phyloP scores from a whole-genome alignment of 805 yeast species.

The Helenozyma baotianmanensis region DNA sequence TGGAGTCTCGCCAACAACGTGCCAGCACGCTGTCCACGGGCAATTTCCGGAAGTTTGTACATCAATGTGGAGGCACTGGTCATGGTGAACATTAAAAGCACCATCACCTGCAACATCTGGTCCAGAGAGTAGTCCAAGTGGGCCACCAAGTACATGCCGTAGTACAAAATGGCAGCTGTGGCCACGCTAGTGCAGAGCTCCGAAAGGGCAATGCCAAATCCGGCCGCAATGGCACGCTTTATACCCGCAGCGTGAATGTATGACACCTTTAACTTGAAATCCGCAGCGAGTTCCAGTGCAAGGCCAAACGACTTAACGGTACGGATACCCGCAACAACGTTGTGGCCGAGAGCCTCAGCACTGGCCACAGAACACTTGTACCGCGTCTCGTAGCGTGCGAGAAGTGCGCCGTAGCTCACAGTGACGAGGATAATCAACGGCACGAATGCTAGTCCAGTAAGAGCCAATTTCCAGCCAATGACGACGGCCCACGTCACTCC shows the following conservation, averaged over 20 bases:
- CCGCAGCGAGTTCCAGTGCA: slow-evolving; percentile 40
- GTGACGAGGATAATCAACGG: slow-evolving; percentile 58
- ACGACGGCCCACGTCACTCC: slow-evolving; percentile 77
- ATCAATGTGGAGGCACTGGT: slow-evolving; percentile 58
- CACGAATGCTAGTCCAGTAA: slow-evolving; percentile 74
- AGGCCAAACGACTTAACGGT: slow-evolving; percentile 60
- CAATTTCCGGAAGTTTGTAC: slow-evolving; percentile 69
- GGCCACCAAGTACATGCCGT: slow-evolving; percentile 72
- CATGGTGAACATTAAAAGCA: slow-evolving; percentile 70
- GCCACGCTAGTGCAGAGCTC: slow-evolving; percentile 53
- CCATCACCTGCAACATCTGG: slow-evolving; percentile 64
- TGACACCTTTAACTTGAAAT: slow-evolving; percentile 28
- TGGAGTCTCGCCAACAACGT: slow-evolving; percentile 42
- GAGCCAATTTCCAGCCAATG: slow-evolving; percentile 80
- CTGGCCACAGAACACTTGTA: slow-evolving; percentile 56
- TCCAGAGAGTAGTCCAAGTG: slow-evolving; percentile 47
- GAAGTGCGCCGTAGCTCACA: slow-evolving; percentile 44
- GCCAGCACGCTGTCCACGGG: slow-evolving; percentile 75
- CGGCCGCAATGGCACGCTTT: slow-evolving; percentile 55
- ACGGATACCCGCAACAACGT: slow-evolving; percentile 53
- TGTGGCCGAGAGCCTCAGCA: slow-evolving; percentile 49
- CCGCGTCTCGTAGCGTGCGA: slow-evolving; percentile 52
- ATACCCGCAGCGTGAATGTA: slow-evolving; percentile 37
- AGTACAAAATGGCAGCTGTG: slow-evolving; percentile 71
- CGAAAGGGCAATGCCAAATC: slow-evolving; percentile 61